Evolutionary conservation across 139 green algal species (phyloP).

Genomic region (Pseudopediastrum boryanum): DNA sequence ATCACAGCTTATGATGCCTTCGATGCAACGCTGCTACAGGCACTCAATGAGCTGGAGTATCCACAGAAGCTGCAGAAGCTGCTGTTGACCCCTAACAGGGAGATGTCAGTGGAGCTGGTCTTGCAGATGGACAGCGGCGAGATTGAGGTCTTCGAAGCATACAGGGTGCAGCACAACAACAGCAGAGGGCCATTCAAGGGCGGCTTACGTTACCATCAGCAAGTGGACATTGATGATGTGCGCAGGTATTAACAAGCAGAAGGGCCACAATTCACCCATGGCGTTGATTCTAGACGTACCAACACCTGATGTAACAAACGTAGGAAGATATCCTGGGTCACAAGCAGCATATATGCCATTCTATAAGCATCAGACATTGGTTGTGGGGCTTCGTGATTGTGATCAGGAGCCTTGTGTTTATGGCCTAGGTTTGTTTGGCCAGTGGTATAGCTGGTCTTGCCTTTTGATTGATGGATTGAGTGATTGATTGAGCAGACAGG

Average conservation of each 20-base stretch:
- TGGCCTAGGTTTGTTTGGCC: too few species aligned
- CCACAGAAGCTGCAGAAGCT: slow-evolving; percentile 79
- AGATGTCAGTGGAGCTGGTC: slow-evolving; percentile 85
- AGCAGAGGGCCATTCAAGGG: slow-evolving; percentile 87
- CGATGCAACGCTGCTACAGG: slow-evolving; percentile 44
- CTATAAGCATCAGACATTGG: neutral
- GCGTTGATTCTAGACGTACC: too few species aligned
- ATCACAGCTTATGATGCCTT: neutral
- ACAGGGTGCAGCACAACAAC: slow-evolving; percentile 93
- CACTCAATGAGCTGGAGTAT: slow-evolving; percentile 72
- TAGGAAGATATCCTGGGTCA: too few species aligned
- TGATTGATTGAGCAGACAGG: too few species aligned
- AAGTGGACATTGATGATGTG: slow-evolving; percentile 72
- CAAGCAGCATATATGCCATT: too few species aligned
- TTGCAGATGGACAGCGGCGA: slow-evolving; percentile 77
- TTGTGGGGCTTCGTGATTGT: too few species aligned
- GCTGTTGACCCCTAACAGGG: slow-evolving; percentile 74
- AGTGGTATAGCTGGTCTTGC: too few species aligned
- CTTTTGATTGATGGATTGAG: too few species aligned
- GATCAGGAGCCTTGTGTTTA: too few species aligned
- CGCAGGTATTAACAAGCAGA: slow-evolving; percentile 27
- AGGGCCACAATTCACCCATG: neutral
- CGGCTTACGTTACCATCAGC: slow-evolving; percentile 76
- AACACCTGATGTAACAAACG: too few species aligned
- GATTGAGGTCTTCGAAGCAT: slow-evolving; percentile 67